Percentiles rank a stretch among this genome's conserved stretches.
Conservation (phyloP, 805 yeast species). For the Lachancea sp. region DNA sequence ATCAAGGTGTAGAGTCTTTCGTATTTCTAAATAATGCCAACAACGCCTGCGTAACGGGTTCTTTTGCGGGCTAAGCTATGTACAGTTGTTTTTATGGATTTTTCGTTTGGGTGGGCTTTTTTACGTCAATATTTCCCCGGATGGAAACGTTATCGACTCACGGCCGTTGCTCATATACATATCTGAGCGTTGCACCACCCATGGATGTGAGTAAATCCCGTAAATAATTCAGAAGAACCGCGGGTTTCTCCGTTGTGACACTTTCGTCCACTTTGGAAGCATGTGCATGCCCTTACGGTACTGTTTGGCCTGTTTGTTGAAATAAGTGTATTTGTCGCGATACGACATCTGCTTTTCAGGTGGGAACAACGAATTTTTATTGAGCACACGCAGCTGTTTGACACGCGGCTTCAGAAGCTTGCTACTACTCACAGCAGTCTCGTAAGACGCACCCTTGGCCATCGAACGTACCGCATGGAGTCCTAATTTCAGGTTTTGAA, state of each 20-base stretch:
- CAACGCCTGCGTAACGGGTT: no score
- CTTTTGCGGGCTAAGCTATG: no score
- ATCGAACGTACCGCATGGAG: slow-evolving; percentile 24
- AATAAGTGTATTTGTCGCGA: slow-evolving; percentile 81
- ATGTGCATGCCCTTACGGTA: slow-evolving; percentile 86
- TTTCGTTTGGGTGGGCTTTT: no score
- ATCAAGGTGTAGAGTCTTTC: no score
- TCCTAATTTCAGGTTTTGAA: slow-evolving; percentile 39
- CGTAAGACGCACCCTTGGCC: slow-evolving; percentile 17
- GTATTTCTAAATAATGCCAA: not conserved
- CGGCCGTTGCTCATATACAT: no score
- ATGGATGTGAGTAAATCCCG: not conserved
- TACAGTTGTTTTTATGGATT: not conserved
- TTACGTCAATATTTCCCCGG: no score
- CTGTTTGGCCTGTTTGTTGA: slow-evolving; percentile 62
- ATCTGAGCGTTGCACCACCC: no score
- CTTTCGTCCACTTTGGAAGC: slow-evolving; percentile 88
- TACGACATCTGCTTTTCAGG: slow-evolving; percentile 76
- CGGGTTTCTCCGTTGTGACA: slow-evolving; percentile 75
- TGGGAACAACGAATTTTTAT: slow-evolving; percentile 49
- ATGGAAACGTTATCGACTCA: not conserved
- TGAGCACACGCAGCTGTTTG: slow-evolving; percentile 22
- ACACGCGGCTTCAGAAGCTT: slow-evolving; percentile 25
- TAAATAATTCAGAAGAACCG: slow-evolving; percentile 43
- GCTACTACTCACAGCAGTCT: slow-evolving; percentile 15